Conservation (phyloP, 1,284 basidiomycete genomes). For the Austropuccinia psidii region DNA sequence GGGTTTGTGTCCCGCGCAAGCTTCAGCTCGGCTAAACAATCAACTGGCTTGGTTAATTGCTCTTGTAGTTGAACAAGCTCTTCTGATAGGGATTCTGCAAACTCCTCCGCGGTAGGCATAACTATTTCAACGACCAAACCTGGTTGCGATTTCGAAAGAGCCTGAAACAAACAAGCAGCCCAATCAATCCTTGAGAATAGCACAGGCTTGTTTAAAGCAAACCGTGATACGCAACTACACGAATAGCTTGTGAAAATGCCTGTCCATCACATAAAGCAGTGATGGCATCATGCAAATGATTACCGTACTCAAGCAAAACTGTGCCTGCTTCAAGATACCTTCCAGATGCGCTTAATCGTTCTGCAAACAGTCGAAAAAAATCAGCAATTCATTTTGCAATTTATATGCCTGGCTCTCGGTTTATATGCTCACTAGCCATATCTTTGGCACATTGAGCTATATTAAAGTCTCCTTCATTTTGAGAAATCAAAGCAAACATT, state of each 20-base stretch:
- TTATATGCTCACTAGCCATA: slow-evolving; percentile 57
- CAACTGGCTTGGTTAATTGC: slow-evolving; percentile 74
- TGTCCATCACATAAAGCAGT: slow-evolving; percentile 69
- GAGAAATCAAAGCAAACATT: slow-evolving; percentile 67
- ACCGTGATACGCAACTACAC: slow-evolving; percentile 57
- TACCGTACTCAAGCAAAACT: slow-evolving; percentile 75
- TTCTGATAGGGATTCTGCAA: slow-evolving; percentile 64
- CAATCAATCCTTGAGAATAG: too few species aligned
- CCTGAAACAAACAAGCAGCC: slow-evolving; percentile 44
- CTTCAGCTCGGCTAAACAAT: slow-evolving; percentile 68
- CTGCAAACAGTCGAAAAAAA: slow-evolving; percentile 49
- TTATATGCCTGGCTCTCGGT: slow-evolving; percentile 57
- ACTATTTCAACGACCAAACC: slow-evolving; percentile 69
- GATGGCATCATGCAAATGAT: slow-evolving; percentile 71
- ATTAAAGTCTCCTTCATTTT: slow-evolving; percentile 52
- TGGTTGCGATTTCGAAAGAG: slow-evolving; percentile 51
- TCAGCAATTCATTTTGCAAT: background rate
- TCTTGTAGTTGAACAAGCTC: slow-evolving; percentile 78
- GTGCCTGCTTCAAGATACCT: slow-evolving; percentile 70
- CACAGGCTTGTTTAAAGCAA: too few species aligned
- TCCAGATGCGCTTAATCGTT: slow-evolving; percentile 71
- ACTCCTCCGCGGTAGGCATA: slow-evolving; percentile 69
- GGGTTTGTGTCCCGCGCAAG: slow-evolving; percentile 69
- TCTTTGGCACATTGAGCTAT: slow-evolving; percentile 37
- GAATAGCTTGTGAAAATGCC: slow-evolving; percentile 73